Evolutionary conservation across 345 rosid species (phyloP).

Genomic region (Moricandia arvensis): DNA sequence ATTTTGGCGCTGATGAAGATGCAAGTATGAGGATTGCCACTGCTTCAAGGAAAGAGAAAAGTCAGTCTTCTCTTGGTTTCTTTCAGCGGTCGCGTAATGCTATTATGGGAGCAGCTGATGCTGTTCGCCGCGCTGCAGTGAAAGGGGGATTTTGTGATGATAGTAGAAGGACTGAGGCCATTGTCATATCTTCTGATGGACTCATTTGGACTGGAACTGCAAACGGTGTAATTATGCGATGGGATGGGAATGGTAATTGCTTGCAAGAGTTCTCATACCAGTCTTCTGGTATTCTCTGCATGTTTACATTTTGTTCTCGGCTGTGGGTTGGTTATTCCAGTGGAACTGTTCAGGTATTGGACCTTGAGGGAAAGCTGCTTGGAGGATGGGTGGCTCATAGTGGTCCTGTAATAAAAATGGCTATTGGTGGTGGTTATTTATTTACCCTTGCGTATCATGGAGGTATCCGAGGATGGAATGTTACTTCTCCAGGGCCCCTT

Average conservation of each 20-base stretch:
- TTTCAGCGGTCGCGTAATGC: constrained; percentile 93
- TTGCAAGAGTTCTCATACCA: constrained; percentile 59
- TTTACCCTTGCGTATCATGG: constrained; percentile 76
- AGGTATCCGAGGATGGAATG: constrained; percentile 82
- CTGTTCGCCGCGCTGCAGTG: constrained; percentile 84
- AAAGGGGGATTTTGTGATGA: constrained; percentile 89
- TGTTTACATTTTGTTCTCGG: constrained; percentile 58
- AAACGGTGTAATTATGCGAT: constrained; percentile 69
- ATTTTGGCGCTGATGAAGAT: constrained; percentile 64
- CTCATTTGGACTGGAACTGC: constrained; percentile 83
- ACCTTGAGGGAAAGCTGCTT: constrained; percentile 68
- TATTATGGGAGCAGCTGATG: constrained; percentile 95
- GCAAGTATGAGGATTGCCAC: constrained; percentile 49
- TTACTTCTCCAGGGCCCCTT: constrained; percentile 70
- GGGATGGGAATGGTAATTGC: constrained; percentile 89
- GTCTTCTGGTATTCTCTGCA: constrained; percentile 58
- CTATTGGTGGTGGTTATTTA: constrained; percentile 61
- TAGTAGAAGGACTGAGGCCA: constrained; percentile 70
- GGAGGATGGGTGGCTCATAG: constrained; percentile 78
- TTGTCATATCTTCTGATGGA: constrained; percentile 61
- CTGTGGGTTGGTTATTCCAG: constrained; percentile 69
- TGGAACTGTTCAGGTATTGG: constrained; percentile 61
- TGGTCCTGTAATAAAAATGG: constrained; percentile 64
- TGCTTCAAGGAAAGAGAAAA: constrained; percentile 67
- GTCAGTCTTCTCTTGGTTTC: constrained; percentile 68